A percentile compares a stretch with the other conserved stretches of the same genome.
These are phyloP conservation scores for Gossypium lobatum DNA, from an alignment of 441 rosid species.

Conservation along the genomic window DNA sequence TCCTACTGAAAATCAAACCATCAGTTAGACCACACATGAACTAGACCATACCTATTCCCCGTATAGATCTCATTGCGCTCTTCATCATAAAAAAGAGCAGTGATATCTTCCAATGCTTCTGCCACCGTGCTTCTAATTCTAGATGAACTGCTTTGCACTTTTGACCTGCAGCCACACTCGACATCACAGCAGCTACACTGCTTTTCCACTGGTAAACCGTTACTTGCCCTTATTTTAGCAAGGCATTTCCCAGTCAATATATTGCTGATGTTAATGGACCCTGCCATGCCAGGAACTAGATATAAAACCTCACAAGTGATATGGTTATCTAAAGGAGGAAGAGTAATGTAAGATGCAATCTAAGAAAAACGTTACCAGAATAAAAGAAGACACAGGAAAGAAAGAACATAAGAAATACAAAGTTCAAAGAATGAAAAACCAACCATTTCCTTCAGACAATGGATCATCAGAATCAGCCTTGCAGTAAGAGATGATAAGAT, in stretches of 20 bases:
- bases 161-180: conserved; percentile 32
- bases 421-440: conserved; percentile 11
- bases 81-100: conserved; percentile 88
- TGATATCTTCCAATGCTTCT: conserved; percentile 92
- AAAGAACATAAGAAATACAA: neutral
- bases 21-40: conserved; percentile 95
- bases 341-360: neutral
- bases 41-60: conserved; percentile 77
- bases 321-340: neutral
- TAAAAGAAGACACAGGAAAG: neutral
- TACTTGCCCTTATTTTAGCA: conserved; percentile 65
- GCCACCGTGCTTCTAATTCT: conserved; percentile 55
- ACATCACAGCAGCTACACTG: conserved; percentile 17
- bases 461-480: conserved; percentile 77
- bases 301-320: neutral
- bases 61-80: conserved; percentile 95
- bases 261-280: conserved; percentile 86
- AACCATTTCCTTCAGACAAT: conserved; percentile 75
- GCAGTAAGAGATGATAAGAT: conserved; percentile 94
- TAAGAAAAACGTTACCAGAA: neutral
- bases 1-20: neutral
- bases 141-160: conserved; percentile 25
- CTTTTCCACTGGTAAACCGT: conserved; percentile 20
- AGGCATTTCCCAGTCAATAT: conserved; percentile 92
- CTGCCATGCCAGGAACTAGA: conserved; percentile 45